Base-by-base conservation (phyloP, 2,329 filamentous ascomycete species). In the Fusarium keratoplasticum region DNA sequence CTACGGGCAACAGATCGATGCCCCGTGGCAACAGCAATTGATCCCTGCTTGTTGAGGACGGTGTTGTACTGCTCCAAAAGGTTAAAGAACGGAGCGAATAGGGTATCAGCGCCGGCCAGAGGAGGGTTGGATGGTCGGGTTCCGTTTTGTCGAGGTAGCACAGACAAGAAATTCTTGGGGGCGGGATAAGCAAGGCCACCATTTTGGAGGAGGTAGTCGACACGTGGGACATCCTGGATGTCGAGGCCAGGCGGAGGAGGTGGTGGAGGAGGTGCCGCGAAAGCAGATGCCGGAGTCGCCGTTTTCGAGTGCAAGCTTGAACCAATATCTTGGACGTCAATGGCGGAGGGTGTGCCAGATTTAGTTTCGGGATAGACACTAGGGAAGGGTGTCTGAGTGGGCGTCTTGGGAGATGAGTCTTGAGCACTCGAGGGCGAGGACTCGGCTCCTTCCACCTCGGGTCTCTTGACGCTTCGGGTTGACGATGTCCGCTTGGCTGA, bases 1-100 rank as follows among this genome's bases (percentile, higher is more conserved):
- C 95, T 90, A 6, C 96, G 91, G 5, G 96, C 96, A n/a, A 98
- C 94, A 0, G 96, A 98, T 63, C 94, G 91, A 82, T 98, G 98
- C 7, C 96, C 96, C 0, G 96, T 98, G 18, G 96, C 96, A 2
- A 98, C 96, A 3, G 96, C 96, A 6, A 99, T 86, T 0, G 96
- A 98, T 5, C 96, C 96, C 76, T 93, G 94, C 72, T 93, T 95
- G 47, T 89, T 86, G 72, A 98, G 88, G 5, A 99, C 95, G 4
- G 90, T 89, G 72, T 93, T 90, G 80, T 98, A 98, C 79, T 97
- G 93, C 75, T 97, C 93, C 25, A 99, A 87, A 3, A 98, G 87
- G 72, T 91, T 92, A 81, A 94, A 93, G 75, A 96, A 94, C 0
- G 95, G 94, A 6, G 93, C 90, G 80, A 98, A 98, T 6, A 98